Evolutionary conservation across 2,329 filamentous ascomycete genomes (phyloP).

Genomic region (Colletotrichum noveboracense): DNA sequence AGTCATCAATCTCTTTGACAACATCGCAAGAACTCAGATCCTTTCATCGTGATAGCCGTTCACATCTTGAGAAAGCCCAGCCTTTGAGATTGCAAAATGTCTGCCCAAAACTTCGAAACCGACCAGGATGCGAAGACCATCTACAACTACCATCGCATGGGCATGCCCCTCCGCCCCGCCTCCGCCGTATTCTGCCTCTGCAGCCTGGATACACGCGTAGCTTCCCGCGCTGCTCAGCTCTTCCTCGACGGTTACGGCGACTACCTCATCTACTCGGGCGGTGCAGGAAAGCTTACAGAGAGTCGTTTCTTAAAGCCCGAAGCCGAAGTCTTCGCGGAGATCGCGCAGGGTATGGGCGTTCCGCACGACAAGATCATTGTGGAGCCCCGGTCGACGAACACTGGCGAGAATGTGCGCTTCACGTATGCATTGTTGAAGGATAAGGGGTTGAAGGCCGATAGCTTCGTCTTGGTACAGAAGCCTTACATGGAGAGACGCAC

Average conservation of each 20-base stretch:
- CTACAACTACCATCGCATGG: conserved; percentile 50
- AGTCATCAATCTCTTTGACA: not conserved
- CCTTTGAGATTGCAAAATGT: not conserved
- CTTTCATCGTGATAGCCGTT: not conserved
- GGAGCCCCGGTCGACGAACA: conserved; percentile 47
- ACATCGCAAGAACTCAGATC: not conserved
- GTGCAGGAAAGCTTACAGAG: conserved; percentile 44
- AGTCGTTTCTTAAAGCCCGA: conserved; percentile 44
- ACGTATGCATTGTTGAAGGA: conserved; percentile 39
- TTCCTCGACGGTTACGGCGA: conserved; percentile 43
- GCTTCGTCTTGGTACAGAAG: conserved; percentile 52
- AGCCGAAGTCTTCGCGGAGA: conserved; percentile 46
- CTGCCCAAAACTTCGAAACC: not conserved
- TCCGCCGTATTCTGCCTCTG: conserved; percentile 53
- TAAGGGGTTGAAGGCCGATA: conserved; percentile 28
- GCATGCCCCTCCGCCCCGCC: conserved; percentile 37
- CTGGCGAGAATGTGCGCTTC: conserved; percentile 52
- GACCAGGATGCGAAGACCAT: conserved; percentile 39
- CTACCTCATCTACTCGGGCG: conserved; percentile 49
- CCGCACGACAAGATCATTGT: conserved; percentile 41
- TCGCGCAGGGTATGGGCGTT: conserved; percentile 45
- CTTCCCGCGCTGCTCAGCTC: conserved; percentile 44
- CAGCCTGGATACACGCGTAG: conserved; percentile 51
- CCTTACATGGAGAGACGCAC: conserved; percentile 54
- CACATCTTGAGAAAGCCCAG: not conserved